Base-by-base conservation (phyloP, 1,284 basidiomycete species). In the Gymnopus androsaceus region DNA sequence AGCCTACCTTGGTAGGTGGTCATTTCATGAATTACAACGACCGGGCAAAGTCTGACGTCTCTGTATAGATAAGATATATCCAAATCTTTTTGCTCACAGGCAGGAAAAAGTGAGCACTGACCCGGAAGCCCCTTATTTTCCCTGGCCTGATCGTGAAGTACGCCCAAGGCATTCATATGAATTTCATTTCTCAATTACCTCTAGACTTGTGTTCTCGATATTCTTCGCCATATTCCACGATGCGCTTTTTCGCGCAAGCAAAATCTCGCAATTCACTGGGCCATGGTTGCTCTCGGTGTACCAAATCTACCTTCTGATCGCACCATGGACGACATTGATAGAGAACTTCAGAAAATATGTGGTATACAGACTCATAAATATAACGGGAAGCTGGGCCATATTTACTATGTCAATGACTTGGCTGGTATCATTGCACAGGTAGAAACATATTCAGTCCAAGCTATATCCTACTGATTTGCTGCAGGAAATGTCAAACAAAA, bases 191-290 rank as follows among this genome's bases (percentile, higher is more conserved):
- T n/a, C n/a, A n/a, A n/a, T n/a, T n/a, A n/a, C n/a, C n/a, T n/a
- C n/a, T n/a, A 74, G 72, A 64, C 67, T 2, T 73, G 71, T 42
- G 66, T 67, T 1, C 58, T 74, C 0, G 69, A 74, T 42, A 64
- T 72, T 7, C 41, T 74, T 0, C 70, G 67, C 63, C 71, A 73
- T 51, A 61, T 75, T 1, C 72, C 72, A 3, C 64, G 67, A 1
- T 73, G 70, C 1, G 65, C 66, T 2, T 74, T 73, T 42, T 73
- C 70, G 0, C 58, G 66, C 1, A 57, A 60, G 2, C 69, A 74
- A 45, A 61, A 71, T 5, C 69, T 72, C 37, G 31, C 54, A 71
- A 0, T 65, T 73, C 28, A 57, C 67, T 0, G 73, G 71, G 71
- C 55, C 14, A 49, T 71, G 1, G 57, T 73, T 7, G 48, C 53